Evolutionary conservation across 371 early-diverging fungal species (phyloP).

Genomic region (Phascolomyces articulosus): DNA sequence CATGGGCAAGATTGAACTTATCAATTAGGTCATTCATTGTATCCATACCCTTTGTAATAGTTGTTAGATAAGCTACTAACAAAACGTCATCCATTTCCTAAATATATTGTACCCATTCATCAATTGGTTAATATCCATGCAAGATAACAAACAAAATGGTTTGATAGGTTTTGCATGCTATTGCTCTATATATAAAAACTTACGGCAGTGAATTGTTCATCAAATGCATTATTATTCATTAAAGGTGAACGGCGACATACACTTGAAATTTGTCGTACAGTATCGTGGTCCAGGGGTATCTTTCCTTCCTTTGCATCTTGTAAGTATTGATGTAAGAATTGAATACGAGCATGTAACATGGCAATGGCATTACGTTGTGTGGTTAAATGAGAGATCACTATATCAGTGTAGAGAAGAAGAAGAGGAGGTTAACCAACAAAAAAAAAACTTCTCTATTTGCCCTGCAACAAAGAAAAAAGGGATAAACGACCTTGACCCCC

Average conservation of each 20-base stretch:
- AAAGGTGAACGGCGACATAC: slow-evolving; percentile 75
- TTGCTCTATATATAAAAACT: slow-evolving; percentile 6
- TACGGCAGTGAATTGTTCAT: slow-evolving; percentile 74
- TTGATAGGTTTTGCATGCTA: no score
- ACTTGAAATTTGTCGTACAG: slow-evolving; percentile 79
- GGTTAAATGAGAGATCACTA: slow-evolving; percentile 74
- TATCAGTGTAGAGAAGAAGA: no score
- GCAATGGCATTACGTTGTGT: slow-evolving; percentile 83
- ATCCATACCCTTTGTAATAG: slow-evolving; percentile 80
- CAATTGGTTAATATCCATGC: background rate
- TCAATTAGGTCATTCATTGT: slow-evolving; percentile 66
- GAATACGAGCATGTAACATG: slow-evolving; percentile 78
- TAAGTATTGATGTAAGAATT: slow-evolving; percentile 72
- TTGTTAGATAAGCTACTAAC: slow-evolving; percentile 74
- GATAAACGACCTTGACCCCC: background rate
- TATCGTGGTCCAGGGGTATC: slow-evolving; percentile 73
- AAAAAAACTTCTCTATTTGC: no score
- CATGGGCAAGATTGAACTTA: slow-evolving; percentile 49
- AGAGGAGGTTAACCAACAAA: no score
- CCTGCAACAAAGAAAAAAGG: background rate
- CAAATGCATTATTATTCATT: slow-evolving; percentile 68
- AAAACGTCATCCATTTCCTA: slow-evolving; percentile 86
- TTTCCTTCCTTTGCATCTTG: slow-evolving; percentile 65
- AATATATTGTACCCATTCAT: background rate
- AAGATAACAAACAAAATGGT: no score